Conservation (phyloP, 139 green algal species). For the Edaphochlamys debaryana region DNA sequence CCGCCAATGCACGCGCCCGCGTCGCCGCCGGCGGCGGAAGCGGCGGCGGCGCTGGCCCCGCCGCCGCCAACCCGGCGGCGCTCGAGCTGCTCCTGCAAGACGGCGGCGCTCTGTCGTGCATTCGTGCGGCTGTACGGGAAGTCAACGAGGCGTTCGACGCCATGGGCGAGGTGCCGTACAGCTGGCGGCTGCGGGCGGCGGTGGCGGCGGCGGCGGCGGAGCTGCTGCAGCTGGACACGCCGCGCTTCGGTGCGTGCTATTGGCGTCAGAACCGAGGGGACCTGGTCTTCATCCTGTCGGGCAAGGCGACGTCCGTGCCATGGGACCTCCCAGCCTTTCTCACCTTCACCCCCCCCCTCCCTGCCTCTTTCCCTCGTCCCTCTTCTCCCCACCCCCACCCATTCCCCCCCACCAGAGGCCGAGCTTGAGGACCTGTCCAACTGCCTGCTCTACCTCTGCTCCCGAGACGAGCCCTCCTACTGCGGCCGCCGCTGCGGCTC, state of each 20-base stretch:
- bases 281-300: no score
- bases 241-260: conserved; percentile 6
- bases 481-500: conserved; percentile 4
- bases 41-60: not conserved
- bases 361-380: no score
- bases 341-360: no score
- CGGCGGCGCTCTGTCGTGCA: not conserved
- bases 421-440: conserved; percentile 9
- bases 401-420: not conserved
- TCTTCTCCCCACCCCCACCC: no score
- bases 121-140: not conserved
- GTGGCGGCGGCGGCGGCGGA: conserved; percentile 16
- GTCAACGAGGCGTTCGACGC: conserved; percentile 19
- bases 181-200: conserved; percentile 14
- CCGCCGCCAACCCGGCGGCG: not conserved
- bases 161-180: conserved; percentile 14
- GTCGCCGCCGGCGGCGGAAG: not conserved
- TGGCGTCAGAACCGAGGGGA: no score
- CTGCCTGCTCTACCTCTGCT: not conserved
- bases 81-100: not conserved
- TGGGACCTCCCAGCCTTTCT: no score
- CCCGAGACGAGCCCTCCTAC: conserved; percentile 11
- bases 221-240: conserved; percentile 10
- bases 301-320: no score
- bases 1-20: not conserved